phyloP scores from a whole-genome alignment of 371 early-diverging fungal genomes.

The Rhizopus stolonifer region DNA sequence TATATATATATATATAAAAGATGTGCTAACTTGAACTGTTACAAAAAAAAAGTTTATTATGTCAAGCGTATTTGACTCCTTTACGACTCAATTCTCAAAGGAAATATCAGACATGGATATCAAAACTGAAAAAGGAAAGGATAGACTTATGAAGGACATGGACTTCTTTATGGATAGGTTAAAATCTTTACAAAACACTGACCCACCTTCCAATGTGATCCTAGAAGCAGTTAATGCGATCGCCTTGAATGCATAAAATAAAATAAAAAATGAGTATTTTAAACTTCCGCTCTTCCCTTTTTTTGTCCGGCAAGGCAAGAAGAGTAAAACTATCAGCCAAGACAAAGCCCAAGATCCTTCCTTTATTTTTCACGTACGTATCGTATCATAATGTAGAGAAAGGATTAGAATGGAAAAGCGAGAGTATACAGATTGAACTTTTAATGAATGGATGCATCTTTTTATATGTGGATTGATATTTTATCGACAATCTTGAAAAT shows the following conservation, averaged over 20 bases:
- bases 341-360: conserved; percentile 18
- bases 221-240: conserved; percentile 69
- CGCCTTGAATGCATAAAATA: neutral
- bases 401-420: neutral
- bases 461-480: no score
- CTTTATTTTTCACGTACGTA: conserved; percentile 29
- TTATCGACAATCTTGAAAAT: no score
- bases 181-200: conserved; percentile 66
- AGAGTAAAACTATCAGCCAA: neutral
- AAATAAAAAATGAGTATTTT: neutral
- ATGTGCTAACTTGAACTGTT: neutral
- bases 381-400: neutral
- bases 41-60: conserved; percentile 60
- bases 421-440: neutral
- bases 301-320: neutral
- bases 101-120: conserved; percentile 67
- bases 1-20: no score
- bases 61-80: conserved; percentile 72
- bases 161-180: conserved; percentile 67
- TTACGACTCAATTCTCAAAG: conserved; percentile 72
- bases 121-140: conserved; percentile 74
- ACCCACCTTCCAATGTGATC: conserved; percentile 73
- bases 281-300: neutral
- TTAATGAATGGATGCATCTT: neutral
- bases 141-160: conserved; percentile 72